Evolutionary conservation across 2,329 filamentous ascomycete species (phyloP), one percentile per base, ranked within the genome.

Genomic region (Achaetomium macrosporum): DNA sequence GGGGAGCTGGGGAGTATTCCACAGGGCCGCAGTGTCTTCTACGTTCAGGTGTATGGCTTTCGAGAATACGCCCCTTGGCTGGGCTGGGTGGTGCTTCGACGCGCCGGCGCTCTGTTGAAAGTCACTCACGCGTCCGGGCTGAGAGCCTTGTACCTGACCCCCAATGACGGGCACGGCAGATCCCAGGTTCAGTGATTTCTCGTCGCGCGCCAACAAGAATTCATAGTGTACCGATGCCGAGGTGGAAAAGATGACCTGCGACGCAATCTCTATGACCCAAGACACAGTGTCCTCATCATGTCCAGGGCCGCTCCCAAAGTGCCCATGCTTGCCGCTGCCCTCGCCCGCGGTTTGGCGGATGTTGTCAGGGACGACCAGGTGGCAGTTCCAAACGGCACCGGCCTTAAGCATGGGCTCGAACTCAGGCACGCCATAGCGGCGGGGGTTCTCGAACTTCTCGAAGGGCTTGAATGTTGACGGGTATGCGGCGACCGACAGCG

Each of bases 371-470:
- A 99, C 84, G 5, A 82, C 76, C 58, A 99, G 78, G 64, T 84
- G 82, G 53, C 89, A 87, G 62, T 84, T 82, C 87, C 91, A 99
- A 42, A 79, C 83, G 7, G 90, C 91, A 30, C 91, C 93, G 9
- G 93, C 91, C 75, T 97, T 97, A 66, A 99, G 79, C 75, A 96
- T 92, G 43, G 93, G 92, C 71, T 99, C 93, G 65, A 93, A 99
- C 63, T 95, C 88, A 15, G 93, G 93, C 1, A 86, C 79, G 43
- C 88, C 89, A 72, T 90, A 84, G 48, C 77, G 76, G 48, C 83
- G 79, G 1, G 85, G 79, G 47, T 85, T 77, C 53, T 84, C 81
- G 61, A 87, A 84, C 66, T 89, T 90, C 59, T 78, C 75, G 70
- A 96, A 90, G 2, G 92, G 90, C 63, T 91, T 80, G 73, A 93